Percentiles rank a stretch among this genome's conserved stretches.
phyloP scores from a whole-genome alignment of 192 early-diverging fungal genomes.

The Coemansia sp. region DNA sequence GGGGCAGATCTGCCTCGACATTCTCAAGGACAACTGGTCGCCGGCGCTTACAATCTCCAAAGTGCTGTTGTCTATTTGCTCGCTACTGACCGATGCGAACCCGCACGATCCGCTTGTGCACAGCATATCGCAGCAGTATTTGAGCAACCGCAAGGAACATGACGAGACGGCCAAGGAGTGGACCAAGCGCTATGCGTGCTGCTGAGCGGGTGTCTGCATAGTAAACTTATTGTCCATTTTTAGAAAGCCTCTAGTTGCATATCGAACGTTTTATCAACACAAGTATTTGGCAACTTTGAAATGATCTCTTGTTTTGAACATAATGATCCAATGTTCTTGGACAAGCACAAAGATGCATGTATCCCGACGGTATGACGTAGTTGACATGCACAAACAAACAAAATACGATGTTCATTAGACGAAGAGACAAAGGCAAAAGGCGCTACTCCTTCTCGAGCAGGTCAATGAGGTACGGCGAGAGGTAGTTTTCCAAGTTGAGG shows the following conservation, averaged over 20 bases:
- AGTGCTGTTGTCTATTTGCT: conserved; percentile 92
- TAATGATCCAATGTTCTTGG: too few relatives aligned
- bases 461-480: conserved; percentile 43
- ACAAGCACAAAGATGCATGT: too few relatives aligned
- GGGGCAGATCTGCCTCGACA: conserved; percentile 91
- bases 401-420: too few relatives aligned
- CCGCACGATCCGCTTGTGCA: conserved; percentile 92
- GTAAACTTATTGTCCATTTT: not conserved
- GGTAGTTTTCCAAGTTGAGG: conserved; percentile 38
- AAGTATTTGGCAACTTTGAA: too few relatives aligned
- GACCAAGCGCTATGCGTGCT: conserved; percentile 79
- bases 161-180: conserved; percentile 88
- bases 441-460: not conserved
- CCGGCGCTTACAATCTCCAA: conserved; percentile 94
- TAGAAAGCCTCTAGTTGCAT: not conserved
- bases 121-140: conserved; percentile 86
- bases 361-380: too few relatives aligned
- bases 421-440: not conserved
- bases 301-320: too few relatives aligned
- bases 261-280: not conserved
- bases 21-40: conserved; percentile 97
- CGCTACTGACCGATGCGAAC: conserved; percentile 91
- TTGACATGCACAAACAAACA: too few relatives aligned
- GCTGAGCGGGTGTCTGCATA: conserved; percentile 7
- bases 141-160: conserved; percentile 82